phyloP scores from a whole-genome alignment of 805 yeast species.

The Candida qinlingensis region DNA sequence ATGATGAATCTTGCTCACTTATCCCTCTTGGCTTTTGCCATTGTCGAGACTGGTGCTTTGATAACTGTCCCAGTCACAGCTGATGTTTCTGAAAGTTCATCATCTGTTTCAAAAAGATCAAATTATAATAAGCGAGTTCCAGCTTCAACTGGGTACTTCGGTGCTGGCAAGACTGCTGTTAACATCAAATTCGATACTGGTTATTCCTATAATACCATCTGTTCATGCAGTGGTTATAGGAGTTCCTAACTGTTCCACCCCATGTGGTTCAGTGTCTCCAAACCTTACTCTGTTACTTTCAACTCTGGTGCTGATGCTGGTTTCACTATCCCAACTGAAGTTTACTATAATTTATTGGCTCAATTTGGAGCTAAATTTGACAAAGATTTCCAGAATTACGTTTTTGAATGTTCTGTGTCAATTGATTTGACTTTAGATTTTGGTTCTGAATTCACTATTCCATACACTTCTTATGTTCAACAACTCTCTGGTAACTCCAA shows the following conservation, averaged over 20 bases:
- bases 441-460: slow-evolving; percentile 11
- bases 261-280: slow-evolving; percentile 8
- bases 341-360: slow-evolving; percentile 10
- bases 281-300: slow-evolving; percentile 11
- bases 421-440: slow-evolving; percentile 12
- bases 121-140: background rate
- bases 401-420: slow-evolving; percentile 12
- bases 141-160: background rate
- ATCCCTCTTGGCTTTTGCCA: background rate
- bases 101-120: background rate
- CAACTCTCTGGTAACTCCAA: background rate
- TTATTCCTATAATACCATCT: background rate
- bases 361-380: slow-evolving; percentile 14
- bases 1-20: background rate
- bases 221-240: background rate
- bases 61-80: background rate
- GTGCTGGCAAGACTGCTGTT: background rate
- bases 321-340: slow-evolving; percentile 14
- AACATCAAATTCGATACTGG: background rate
- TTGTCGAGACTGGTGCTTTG: background rate
- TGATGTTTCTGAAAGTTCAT: background rate
- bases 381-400: slow-evolving; percentile 5
- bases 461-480: slow-evolving; percentile 9
- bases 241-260: slow-evolving; percentile 19
- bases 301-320: slow-evolving; percentile 16